phyloP scores from a whole-genome alignment of 768 basidiomycete genomes.

The Boletus rex-veris region DNA sequence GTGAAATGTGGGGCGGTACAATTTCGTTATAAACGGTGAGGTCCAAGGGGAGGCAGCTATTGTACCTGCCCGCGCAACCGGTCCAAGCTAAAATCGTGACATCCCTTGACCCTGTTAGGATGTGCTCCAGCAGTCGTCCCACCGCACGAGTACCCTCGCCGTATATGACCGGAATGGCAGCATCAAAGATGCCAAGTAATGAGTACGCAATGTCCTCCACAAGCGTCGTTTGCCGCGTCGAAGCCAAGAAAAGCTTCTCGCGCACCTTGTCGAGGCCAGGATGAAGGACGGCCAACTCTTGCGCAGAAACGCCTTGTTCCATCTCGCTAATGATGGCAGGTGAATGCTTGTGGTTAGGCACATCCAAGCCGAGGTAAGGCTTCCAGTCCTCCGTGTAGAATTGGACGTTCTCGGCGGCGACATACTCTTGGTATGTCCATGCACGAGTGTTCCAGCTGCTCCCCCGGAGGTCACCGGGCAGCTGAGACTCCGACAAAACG shows the following conservation, averaged over 20 bases:
- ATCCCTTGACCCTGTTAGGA: conserved; percentile 8
- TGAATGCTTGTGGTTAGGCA: conserved; percentile 9
- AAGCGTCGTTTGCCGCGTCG: conserved; percentile 3
- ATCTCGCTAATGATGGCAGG: conserved; percentile 6
- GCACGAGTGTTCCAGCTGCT: conserved; percentile 16
- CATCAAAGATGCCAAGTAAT: conserved; percentile 11
- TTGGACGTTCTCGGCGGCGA: conserved; percentile 6
- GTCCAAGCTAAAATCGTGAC: conserved; percentile 17
- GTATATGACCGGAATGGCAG: conserved; percentile 6
- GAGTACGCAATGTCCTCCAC: conserved; percentile 15
- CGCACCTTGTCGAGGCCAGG: conserved; percentile 13
- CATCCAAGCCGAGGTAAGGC: conserved; percentile 2
- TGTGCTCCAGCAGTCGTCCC: conserved; percentile 13
- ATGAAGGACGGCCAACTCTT: background rate
- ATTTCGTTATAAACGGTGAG: conserved; percentile 1
- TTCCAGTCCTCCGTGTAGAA: conserved; percentile 19
- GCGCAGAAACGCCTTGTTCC: background rate
- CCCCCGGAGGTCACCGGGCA: background rate
- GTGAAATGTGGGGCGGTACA: background rate
- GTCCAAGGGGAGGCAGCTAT: conserved; percentile 6
- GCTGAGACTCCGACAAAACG: background rate
- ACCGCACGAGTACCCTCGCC: conserved; percentile 12
- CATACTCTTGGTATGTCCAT: conserved; percentile 12
- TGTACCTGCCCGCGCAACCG: background rate
- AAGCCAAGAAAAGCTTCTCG: conserved; percentile 17